Evolutionary conservation across 2,329 filamentous ascomycete genomes (phyloP).

Genomic region (Arthrobotrys sphaeroides): DNA sequence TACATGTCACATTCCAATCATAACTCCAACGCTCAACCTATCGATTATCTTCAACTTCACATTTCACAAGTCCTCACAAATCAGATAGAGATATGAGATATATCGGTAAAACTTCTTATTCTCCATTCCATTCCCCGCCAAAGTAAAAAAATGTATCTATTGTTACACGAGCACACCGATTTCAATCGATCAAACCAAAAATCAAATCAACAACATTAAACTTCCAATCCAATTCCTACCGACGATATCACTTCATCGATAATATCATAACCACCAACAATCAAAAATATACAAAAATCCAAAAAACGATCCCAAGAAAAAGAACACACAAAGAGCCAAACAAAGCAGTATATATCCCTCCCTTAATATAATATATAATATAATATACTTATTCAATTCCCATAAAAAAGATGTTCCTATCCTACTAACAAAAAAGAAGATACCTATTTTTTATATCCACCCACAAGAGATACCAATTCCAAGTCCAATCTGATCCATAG

Average conservation of each 20-base stretch:
- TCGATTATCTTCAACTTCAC: not conserved
- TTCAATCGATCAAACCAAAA: not conserved
- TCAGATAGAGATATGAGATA: not conserved
- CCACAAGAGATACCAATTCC: not conserved
- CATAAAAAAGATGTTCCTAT: constrained; percentile 5
- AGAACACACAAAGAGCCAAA: too few relatives aligned
- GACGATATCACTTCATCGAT: not conserved
- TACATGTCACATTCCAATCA: too few relatives aligned
- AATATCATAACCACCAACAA: not conserved
- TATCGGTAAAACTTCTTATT: not conserved
- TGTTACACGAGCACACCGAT: not conserved
- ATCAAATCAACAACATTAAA: not conserved
- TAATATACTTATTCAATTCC: constrained; percentile 39
- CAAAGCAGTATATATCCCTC: too few relatives aligned
- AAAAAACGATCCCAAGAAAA: not conserved
- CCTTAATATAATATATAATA: constrained; percentile 5
- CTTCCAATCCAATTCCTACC: too few relatives aligned
- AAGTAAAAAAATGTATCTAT: not conserved
- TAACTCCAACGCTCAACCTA: too few relatives aligned
- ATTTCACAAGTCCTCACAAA: not conserved
- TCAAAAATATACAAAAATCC: not conserved
- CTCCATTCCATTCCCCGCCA: not conserved
- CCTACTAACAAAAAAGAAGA: constrained; percentile 16
- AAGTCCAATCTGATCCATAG: not conserved
- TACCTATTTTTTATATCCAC: constrained; percentile 20